Conservation (phyloP, 2,329 filamentous ascomycete species). For the Colletotrichum eleusines region DNA sequence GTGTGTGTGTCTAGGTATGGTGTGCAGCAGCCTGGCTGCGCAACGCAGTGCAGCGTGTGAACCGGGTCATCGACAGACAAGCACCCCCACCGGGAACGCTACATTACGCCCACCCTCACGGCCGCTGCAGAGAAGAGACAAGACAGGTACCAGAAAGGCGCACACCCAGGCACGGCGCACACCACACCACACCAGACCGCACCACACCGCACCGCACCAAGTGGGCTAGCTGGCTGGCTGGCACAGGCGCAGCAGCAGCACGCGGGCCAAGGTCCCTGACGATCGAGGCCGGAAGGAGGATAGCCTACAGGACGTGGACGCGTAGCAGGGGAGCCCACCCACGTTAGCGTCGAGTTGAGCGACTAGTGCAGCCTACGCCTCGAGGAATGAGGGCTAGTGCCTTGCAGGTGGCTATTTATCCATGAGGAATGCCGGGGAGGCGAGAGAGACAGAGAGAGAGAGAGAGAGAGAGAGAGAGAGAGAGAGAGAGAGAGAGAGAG, state of each 20-base stretch:
- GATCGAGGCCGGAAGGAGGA: slow-evolving; percentile 37
- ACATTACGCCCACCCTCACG: background rate
- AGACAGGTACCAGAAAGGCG: slow-evolving; percentile 29
- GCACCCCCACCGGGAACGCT: background rate
- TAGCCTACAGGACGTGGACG: slow-evolving; percentile 26
- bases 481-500: background rate
- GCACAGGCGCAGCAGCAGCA: slow-evolving; percentile 20
- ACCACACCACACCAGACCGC: too few species aligned
- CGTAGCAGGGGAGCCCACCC: slow-evolving; percentile 1
- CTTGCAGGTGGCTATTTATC: slow-evolving; percentile 11
- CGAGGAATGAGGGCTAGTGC: slow-evolving; percentile 24
- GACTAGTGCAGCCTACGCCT: background rate
- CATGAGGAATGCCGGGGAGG: slow-evolving; percentile 7
- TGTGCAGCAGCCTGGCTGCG: background rate
- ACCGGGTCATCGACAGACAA: background rate
- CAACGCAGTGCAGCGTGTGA: background rate
- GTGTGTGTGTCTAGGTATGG: too few species aligned
- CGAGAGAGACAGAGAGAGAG: background rate
- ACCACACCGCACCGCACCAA: slow-evolving; percentile 4
- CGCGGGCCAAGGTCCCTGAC: slow-evolving; percentile 40
- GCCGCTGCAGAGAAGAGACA: slow-evolving; percentile 27
- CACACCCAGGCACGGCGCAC: slow-evolving; percentile 16
- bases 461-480: background rate
- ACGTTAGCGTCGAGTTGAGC: slow-evolving; percentile 18
- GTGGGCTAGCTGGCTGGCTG: background rate